Percentiles rank a stretch among this genome's conserved stretches.
Conservation (phyloP, 306 rosid species). For the Oemleria cerasiformis region DNA sequence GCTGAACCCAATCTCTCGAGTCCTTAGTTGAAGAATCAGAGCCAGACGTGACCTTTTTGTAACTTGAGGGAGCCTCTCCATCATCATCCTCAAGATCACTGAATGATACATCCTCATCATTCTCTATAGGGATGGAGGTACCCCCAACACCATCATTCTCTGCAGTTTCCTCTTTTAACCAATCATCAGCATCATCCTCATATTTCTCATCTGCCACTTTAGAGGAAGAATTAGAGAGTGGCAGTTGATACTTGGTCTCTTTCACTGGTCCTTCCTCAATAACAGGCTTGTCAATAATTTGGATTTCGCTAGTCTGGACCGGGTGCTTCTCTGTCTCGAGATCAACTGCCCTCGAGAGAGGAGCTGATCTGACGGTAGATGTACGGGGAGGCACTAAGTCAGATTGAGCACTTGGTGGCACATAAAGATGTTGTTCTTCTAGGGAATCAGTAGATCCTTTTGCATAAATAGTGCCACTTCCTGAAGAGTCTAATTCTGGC, state of each 20-base stretch:
- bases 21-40: constrained; percentile 87
- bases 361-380: constrained; percentile 37
- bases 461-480: constrained; percentile 13
- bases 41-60: constrained; percentile 62
- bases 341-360: constrained; percentile 34
- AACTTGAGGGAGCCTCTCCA: constrained; percentile 43
- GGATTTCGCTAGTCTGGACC: constrained; percentile 40
- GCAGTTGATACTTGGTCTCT: constrained; percentile 27
- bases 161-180: constrained; percentile 88
- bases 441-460: constrained; percentile 36
- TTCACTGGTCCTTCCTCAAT: constrained; percentile 49
- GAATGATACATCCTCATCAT: constrained; percentile 90
- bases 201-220: constrained; percentile 41
- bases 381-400: constrained; percentile 38
- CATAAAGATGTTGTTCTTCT: constrained; percentile 51
- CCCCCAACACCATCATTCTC: constrained; percentile 67
- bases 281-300: constrained; percentile 55
- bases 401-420: constrained; percentile 44
- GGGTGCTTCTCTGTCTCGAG: constrained; percentile 59
- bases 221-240: constrained; percentile 43
- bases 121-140: constrained; percentile 51
- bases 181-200: constrained; percentile 91
- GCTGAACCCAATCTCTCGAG: constrained; percentile 92
- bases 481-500: constrained; percentile 43
- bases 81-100: constrained; percentile 98